Percentiles rank a stretch among this genome's conserved stretches.
Evolutionary conservation across 2,329 filamentous ascomycete species (phyloP).

Genomic region (Aspergillus japonicus): DNA sequence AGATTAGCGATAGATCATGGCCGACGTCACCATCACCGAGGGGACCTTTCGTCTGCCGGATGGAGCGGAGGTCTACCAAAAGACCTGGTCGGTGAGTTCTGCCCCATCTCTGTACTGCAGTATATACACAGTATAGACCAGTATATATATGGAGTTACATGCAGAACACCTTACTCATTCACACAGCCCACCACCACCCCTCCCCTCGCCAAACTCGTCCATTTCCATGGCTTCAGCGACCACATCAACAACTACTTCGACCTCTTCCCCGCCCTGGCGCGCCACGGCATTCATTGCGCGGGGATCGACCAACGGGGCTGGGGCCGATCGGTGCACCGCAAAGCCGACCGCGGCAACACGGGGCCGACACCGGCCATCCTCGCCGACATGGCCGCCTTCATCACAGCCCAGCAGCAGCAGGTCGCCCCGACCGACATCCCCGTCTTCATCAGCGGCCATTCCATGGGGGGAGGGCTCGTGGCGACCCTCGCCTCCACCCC

Average conservation of each 20-base stretch:
- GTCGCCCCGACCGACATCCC: not conserved
- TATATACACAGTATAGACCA: no score
- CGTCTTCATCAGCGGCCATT: conserved; percentile 4
- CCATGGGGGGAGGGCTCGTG: conserved; percentile 6
- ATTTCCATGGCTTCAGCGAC: conserved; percentile 14
- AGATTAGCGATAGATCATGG: not conserved
- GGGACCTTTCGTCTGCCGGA: conserved; percentile 8
- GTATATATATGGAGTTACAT: no score
- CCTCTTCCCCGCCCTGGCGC: conserved; percentile 6
- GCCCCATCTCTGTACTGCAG: no score
- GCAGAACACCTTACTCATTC: not conserved
- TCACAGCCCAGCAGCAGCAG: conserved; percentile 3
- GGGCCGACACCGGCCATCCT: conserved; percentile 8
- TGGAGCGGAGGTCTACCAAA: conserved; percentile 9
- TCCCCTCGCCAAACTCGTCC: conserved; percentile 8
- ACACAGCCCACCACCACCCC: not conserved
- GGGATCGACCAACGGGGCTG: conserved; percentile 13
- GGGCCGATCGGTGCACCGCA: conserved; percentile 8
- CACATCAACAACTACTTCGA: conserved; percentile 11
- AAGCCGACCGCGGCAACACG: conserved; percentile 11
- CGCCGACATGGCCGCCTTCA: conserved; percentile 6
- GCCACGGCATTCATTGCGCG: conserved; percentile 5
- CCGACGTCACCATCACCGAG: conserved; percentile 10
- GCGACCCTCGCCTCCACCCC: conserved; percentile 8
- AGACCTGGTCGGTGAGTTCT: conserved; percentile 13